Conservation (phyloP, 768 basidiomycete species). For the Termitomyces sp. region DNA sequence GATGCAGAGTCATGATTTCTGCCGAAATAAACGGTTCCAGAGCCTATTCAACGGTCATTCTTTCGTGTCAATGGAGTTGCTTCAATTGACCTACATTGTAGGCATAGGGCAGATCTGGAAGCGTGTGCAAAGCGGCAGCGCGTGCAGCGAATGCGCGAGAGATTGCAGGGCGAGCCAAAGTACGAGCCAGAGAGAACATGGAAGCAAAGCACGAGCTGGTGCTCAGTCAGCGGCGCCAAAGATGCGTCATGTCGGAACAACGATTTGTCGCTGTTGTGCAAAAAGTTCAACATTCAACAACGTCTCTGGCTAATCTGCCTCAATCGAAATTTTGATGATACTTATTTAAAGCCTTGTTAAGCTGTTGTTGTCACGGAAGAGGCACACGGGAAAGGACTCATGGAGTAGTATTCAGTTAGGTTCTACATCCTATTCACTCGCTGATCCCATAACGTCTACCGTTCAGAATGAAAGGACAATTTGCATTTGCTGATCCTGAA, state of each 20-base stretch:
- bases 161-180: constrained; percentile 35
- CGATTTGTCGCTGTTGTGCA: constrained; percentile 7
- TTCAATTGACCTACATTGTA: constrained; percentile 52
- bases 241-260: constrained; percentile 14
- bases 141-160: constrained; percentile 38
- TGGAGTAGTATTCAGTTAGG: too few species aligned
- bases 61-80: background rate
- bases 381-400: too few species aligned
- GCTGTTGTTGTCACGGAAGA: background rate
- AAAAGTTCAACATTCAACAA: background rate
- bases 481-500: background rate
- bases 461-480: too few species aligned
- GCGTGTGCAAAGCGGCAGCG: constrained; percentile 54
- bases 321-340: too few species aligned
- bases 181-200: constrained; percentile 48
- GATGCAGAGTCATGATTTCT: constrained; percentile 93
- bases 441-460: background rate
- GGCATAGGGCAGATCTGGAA: constrained; percentile 74
- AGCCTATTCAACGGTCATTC: constrained; percentile 37
- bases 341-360: too few species aligned
- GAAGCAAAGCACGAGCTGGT: constrained; percentile 6
- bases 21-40: constrained; percentile 89
- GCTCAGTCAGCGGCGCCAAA: background rate
- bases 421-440: background rate
- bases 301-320: background rate